Percentiles rank a stretch among this genome's conserved stretches.
phyloP scores from a whole-genome alignment of 1,284 basidiomycete species.

The Austropuccinia psidii region DNA sequence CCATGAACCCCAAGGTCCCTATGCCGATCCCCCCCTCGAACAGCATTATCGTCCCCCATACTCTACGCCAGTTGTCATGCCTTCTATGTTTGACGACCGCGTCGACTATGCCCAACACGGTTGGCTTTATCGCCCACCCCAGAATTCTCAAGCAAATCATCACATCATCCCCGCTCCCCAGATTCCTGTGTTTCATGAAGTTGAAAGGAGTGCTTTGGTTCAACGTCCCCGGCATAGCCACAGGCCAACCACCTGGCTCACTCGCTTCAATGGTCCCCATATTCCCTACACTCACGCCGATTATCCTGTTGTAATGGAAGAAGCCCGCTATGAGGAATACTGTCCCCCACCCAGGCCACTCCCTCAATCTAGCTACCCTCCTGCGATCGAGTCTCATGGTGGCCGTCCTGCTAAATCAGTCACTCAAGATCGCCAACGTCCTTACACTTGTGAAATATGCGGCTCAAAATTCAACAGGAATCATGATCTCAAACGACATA shows the following conservation, averaged over 20 bases:
- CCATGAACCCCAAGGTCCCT: not conserved
- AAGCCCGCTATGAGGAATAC: not conserved
- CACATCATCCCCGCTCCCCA: no score
- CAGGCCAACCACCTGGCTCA: not conserved
- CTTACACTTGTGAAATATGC: constrained; percentile 56
- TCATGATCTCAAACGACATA: constrained; percentile 65
- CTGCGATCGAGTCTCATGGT: not conserved
- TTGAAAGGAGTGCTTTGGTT: not conserved
- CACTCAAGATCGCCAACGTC: constrained; percentile 49
- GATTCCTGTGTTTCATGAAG: no score
- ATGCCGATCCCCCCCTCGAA: not conserved
- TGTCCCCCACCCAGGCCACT: not conserved
- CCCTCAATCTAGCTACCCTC: not conserved
- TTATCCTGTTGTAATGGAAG: not conserved
- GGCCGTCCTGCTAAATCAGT: not conserved
- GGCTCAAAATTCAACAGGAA: constrained; percentile 65
- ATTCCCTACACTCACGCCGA: not conserved
- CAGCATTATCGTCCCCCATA: not conserved
- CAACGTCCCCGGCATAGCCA: not conserved
- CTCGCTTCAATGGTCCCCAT: not conserved
- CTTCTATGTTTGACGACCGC: not conserved
- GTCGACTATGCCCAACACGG: not conserved
- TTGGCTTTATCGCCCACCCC: not conserved
- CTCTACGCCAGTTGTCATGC: not conserved
- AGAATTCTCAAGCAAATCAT: no score